Conservation (phyloP, 169 alveolate genomes). For the Theileria annulata region DNA sequence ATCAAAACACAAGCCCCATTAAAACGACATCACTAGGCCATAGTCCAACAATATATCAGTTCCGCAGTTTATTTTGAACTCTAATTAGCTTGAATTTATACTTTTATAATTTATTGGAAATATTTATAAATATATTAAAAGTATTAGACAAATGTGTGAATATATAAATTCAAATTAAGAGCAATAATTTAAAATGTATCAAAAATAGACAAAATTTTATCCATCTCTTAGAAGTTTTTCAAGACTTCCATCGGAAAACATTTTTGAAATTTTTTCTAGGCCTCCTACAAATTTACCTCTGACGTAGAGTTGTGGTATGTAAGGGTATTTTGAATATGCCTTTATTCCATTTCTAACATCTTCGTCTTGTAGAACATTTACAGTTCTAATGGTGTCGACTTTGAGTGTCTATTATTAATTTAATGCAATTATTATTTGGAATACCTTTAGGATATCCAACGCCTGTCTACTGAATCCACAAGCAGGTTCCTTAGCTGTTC, state of each 20-base stretch:
- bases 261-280: slow-evolving; percentile 83
- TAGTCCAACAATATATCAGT: neutral
- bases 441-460: slow-evolving; percentile 73
- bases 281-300: slow-evolving; percentile 89
- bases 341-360: slow-evolving; percentile 83
- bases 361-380: slow-evolving; percentile 83
- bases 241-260: slow-evolving; percentile 85
- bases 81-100: neutral
- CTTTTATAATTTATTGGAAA: neutral
- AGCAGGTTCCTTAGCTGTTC: slow-evolving; percentile 78
- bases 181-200: neutral
- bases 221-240: slow-evolving; percentile 63
- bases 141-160: neutral
- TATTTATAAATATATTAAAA: neutral
- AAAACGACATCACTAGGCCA: slow-evolving; percentile 17
- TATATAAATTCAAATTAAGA: neutral
- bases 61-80: neutral
- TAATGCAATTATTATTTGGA: neutral
- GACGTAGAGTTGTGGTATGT: slow-evolving; percentile 88
- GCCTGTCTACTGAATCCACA: slow-evolving; percentile 80
- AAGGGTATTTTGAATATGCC: slow-evolving; percentile 88
- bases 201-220: neutral
- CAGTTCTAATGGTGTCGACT: slow-evolving; percentile 75
- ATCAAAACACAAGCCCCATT: slow-evolving; percentile 3
- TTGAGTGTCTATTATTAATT: slow-evolving; percentile 38